phyloP scores from a whole-genome alignment of 1,284 basidiomycete species.

The Ustanciosporium gigantosporum region DNA sequence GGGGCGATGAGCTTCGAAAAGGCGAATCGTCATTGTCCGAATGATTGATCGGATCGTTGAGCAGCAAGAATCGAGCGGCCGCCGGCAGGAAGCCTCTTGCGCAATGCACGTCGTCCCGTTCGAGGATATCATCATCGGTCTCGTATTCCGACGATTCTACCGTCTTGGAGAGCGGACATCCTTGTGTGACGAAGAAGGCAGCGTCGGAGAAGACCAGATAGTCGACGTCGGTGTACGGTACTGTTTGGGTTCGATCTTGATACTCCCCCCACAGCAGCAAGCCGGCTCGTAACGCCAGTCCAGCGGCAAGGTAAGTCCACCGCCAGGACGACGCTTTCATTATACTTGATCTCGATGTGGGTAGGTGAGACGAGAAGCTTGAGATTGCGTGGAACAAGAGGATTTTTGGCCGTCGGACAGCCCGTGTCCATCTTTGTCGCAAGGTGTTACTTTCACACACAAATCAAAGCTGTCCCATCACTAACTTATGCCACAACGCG shows the following conservation, averaged over 20 bases:
- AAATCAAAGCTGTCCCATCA: too few species aligned
- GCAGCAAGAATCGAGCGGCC: conserved; percentile 66
- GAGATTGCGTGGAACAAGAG: too few species aligned
- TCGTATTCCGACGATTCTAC: conserved; percentile 27
- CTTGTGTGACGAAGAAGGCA: conserved; percentile 61
- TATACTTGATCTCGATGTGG: too few species aligned
- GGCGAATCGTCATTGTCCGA: neutral
- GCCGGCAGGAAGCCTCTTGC: conserved; percentile 48
- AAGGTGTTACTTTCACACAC: too few species aligned
- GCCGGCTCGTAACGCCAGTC: conserved; percentile 69
- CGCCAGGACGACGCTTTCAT: conserved; percentile 24
- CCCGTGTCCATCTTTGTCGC: too few species aligned
- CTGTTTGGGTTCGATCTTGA: conserved; percentile 77
- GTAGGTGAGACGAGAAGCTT: too few species aligned
- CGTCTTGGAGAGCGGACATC: conserved; percentile 44
- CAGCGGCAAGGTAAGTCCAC: conserved; percentile 59
- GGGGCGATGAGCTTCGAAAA: conserved; percentile 2
- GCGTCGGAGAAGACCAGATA: conserved; percentile 95
- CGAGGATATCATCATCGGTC: conserved; percentile 35
- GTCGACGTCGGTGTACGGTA: conserved; percentile 97
- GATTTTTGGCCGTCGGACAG: too few species aligned
- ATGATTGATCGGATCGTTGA: conserved; percentile 43
- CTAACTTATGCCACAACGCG: too few species aligned
- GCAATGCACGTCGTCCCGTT: conserved; percentile 36
- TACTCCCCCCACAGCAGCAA: conserved; percentile 84